Evolutionary conservation across 2,329 filamentous ascomycete species (phyloP), one percentile per base, ranked within the genome.

Genomic region (Trichoderma afroharzianum): DNA sequence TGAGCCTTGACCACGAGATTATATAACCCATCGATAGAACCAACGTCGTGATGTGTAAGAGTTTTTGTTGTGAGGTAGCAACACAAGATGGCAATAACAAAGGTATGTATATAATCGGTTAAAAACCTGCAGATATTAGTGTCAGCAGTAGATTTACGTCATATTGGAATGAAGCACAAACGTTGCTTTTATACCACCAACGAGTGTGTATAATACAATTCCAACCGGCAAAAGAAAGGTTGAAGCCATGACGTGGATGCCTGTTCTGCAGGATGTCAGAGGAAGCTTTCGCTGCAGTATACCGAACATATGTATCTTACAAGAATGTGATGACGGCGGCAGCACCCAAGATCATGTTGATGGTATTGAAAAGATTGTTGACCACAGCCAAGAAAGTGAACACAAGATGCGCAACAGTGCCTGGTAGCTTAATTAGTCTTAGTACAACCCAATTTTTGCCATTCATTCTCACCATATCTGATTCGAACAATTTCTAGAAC

Each of bases 321-420:
- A 68, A 12, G 18, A 57, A 68, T 1, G 64, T 68, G 21, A 68
- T 68, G 12, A 33, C 64, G 6, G 64, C 64, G 5, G 64, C 64
- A 47, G 64, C 64, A 12, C 64, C 64, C n/a, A 68, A 9, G 18
- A 68, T 68, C 64, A 68, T 68, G n/a, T 68, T 68, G 28, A 68
- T 68, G 0, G 64, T 68, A 14, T 68, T 68, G 3, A 68, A 68
- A 7, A 68, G n/a, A 32, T 68, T 68, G 24, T 68, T 68, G 8
- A 68, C n/a, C 24, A 68, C 33, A 2, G 64, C 64, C 55, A 68
- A 68, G 36, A 68, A 68, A 15, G 55, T 59, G 55, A 68, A 68
- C 2, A 59, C 33, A 24, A 68, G 55, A 33, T 68, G 64, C 6
- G 64, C 64, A 61, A 59, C 6, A 8, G 64, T 61, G 8, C 64